Evolutionary conservation across 1,284 basidiomycete genomes (phyloP).

Genomic region (Mycena sp.): DNA sequence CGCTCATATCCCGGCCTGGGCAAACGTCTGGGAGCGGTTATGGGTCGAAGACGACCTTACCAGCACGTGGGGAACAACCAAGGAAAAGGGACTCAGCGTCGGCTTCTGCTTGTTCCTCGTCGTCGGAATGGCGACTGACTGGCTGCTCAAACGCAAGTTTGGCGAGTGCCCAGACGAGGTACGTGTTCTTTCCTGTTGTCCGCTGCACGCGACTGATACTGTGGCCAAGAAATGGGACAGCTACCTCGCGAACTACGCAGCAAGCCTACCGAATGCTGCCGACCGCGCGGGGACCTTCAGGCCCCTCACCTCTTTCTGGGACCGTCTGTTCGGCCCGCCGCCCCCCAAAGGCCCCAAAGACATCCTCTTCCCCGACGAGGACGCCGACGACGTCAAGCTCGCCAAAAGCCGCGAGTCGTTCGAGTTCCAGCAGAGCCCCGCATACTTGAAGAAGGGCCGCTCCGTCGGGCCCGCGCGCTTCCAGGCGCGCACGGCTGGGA

Average conservation of each 20-base stretch:
- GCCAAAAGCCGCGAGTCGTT: conserved; percentile 21
- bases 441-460: conserved; percentile 42
- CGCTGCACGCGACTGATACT: background rate
- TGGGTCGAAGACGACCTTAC: conserved; percentile 55
- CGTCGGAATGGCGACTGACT: conserved; percentile 59
- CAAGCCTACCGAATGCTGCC: conserved; percentile 54
- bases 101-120: conserved; percentile 63
- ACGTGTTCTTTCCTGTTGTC: conserved; percentile 24
- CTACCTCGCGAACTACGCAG: conserved; percentile 67
- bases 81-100: conserved; percentile 67
- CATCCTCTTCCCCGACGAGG: conserved; percentile 41
- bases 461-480: conserved; percentile 33
- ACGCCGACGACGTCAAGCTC: conserved; percentile 24
- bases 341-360: conserved; percentile 26
- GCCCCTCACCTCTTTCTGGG: conserved; percentile 62
- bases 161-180: conserved; percentile 78
- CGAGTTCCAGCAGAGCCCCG: conserved; percentile 32
- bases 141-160: conserved; percentile 60
- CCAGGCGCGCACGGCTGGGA: conserved; percentile 34
- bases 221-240: conserved; percentile 70
- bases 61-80: conserved; percentile 57
- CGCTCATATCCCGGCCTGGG: conserved; percentile 60
- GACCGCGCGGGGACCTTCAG: conserved; percentile 57
- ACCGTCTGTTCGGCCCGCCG: conserved; percentile 49
- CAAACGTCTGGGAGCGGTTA: conserved; percentile 67